Percentiles rank a stretch among this genome's conserved stretches.
Evolutionary conservation across 805 yeast genomes (phyloP).

Genomic region (Zygoascus biomembranicola): DNA sequence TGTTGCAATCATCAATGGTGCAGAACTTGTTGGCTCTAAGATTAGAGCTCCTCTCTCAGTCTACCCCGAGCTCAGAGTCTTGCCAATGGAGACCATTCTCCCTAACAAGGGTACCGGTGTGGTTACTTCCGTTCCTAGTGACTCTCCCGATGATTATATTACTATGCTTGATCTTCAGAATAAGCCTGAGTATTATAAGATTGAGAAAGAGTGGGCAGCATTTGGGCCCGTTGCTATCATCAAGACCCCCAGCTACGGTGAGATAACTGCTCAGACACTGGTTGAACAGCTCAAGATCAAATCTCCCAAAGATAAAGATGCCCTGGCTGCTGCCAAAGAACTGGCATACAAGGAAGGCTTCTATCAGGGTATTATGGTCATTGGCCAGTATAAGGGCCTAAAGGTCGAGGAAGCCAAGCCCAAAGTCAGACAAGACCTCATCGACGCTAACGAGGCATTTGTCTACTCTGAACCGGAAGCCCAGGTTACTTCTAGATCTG

Average conservation of each 20-base stretch:
- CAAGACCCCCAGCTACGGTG: slow-evolving; percentile 79
- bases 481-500: slow-evolving; percentile 84
- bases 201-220: slow-evolving; percentile 79
- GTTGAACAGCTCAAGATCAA: slow-evolving; percentile 84
- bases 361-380: slow-evolving; percentile 75
- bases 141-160: slow-evolving; percentile 94
- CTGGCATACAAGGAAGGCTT: slow-evolving; percentile 93
- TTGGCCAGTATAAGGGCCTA: slow-evolving; percentile 80
- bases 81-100: slow-evolving; percentile 96
- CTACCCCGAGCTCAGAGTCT: slow-evolving; percentile 61
- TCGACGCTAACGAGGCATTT: slow-evolving; percentile 72
- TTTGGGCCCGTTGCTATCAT: slow-evolving; percentile 68
- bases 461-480: slow-evolving; percentile 93
- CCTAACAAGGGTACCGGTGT: slow-evolving; percentile 98
- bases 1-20: slow-evolving; percentile 55
- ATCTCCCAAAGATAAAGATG: slow-evolving; percentile 85
- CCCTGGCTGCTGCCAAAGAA: slow-evolving; percentile 88
- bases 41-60: slow-evolving; percentile 78
- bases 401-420: slow-evolving; percentile 88
- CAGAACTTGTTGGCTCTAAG: slow-evolving; percentile 72
- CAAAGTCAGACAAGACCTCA: slow-evolving; percentile 72
- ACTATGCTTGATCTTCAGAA: slow-evolving; percentile 75
- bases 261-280: slow-evolving; percentile 72
- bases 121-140: slow-evolving; percentile 98
- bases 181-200: slow-evolving; percentile 85